Evolutionary conservation across 2,329 filamentous ascomycete species (phyloP), one percentile per base, ranked within the genome.

Genomic region (Tolypocladium nubicola): DNA sequence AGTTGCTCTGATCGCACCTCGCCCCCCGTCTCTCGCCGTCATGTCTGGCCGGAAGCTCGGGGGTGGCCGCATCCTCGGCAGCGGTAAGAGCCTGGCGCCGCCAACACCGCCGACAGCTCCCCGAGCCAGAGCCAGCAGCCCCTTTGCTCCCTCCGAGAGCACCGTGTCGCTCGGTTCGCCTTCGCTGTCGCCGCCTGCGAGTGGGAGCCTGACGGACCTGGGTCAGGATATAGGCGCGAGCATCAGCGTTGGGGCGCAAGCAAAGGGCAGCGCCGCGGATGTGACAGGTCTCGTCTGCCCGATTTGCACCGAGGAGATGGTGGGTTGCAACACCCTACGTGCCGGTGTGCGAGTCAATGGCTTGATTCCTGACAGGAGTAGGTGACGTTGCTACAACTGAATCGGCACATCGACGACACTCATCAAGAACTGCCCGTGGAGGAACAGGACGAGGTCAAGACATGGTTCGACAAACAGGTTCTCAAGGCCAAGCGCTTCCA

Each of bases 281-380:
- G 59, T 83, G 55, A 83, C 83, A 62, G 82, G 82, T 71, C 84
- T 99, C 59, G 84, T 93, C 57, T 99, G 94, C 71, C 94, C 94
- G n/a, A 99, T 99, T 69, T 99, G 94, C 73, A 91, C 86, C 65
- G 95, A 97, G 75, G 92, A 97, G 73, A 99, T 99, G 94, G 91
- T 94, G 76, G 62, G 75, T 66, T 35, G 41, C 49, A n/a, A 16
- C 14, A 2, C 14, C 30, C 1, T 39, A 2, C 23, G 19, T 35
- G 16, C 11, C 16, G 49, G 41, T 26, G 11, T 40, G 2, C 43
- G 16, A 16, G 16, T 11, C 9, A 14, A 33, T 49, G 16, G 26
- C 30, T 30, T 23, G 21, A 19, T 10, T 10, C 37, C 52, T 61
- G 9, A 60, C 19, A 3, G 14, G 35, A 9, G 16, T 66, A 95